Conservation (phyloP, 805 yeast genomes). For the Cyberlindnera mississippiensis region DNA sequence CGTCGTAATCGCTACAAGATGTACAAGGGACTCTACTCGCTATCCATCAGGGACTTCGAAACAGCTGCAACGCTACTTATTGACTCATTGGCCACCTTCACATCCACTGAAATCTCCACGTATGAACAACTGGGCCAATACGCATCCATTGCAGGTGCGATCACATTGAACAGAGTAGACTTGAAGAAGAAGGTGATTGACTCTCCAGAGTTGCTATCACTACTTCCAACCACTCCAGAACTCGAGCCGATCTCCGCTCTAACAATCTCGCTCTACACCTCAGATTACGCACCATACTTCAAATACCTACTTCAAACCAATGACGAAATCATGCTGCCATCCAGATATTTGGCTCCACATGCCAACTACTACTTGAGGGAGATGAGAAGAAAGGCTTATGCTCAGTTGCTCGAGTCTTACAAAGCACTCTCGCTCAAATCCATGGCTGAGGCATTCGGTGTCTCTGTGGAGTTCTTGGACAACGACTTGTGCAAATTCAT, state of each 20-base stretch:
- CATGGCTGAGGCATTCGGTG: conserved; percentile 93
- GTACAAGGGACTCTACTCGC: conserved; percentile 75
- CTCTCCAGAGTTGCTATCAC: conserved; percentile 87
- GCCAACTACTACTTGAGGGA: conserved; percentile 84
- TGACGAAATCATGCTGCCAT: conserved; percentile 61
- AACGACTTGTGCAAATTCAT: conserved; percentile 83
- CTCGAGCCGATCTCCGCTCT: conserved; percentile 79
- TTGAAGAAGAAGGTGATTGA: conserved; percentile 82
- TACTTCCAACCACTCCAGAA: conserved; percentile 64
- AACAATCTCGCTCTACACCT: conserved; percentile 81
- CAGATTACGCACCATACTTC: conserved; percentile 81
- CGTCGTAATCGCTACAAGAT: conserved; percentile 93
- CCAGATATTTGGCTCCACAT: conserved; percentile 70
- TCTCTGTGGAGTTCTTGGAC: conserved; percentile 83
- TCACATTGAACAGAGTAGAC: conserved; percentile 78
- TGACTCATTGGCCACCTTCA: conserved; percentile 92
- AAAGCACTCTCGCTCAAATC: conserved; percentile 84
- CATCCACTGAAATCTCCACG: conserved; percentile 83
- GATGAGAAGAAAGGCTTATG: conserved; percentile 90
- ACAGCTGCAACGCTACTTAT: conserved; percentile 84
- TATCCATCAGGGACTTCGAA: conserved; percentile 81
- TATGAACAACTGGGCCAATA: conserved; percentile 89
- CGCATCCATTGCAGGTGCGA: conserved; percentile 84
- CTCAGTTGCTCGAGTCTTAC: conserved; percentile 91
- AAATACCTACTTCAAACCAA: conserved; percentile 72